Evolutionary conservation across 768 basidiomycete genomes (phyloP).

Genomic region (Amanita molliuscula): DNA sequence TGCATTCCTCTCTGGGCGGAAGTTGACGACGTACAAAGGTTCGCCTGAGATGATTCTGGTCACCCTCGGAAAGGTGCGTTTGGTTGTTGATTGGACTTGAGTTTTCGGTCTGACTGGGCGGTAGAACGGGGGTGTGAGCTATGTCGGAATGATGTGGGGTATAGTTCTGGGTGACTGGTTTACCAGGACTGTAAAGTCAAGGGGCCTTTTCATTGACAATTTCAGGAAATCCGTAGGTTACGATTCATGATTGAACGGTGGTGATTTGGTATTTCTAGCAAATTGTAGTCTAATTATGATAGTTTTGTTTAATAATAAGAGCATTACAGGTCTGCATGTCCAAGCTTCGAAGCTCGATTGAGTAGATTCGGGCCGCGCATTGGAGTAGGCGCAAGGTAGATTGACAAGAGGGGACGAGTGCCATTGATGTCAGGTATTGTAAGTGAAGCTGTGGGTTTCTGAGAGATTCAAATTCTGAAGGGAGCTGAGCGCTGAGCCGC

Average conservation of each 20-base stretch:
- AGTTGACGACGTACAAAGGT: slow-evolving; percentile 35
- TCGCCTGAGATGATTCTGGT: slow-evolving; percentile 43
- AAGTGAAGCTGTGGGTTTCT: too few relatives aligned
- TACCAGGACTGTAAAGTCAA: slow-evolving; percentile 19
- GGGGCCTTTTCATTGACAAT: slow-evolving; percentile 11
- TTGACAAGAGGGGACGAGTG: too few relatives aligned
- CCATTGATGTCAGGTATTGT: too few relatives aligned
- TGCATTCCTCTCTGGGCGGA: slow-evolving; percentile 15
- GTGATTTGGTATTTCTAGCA: background rate
- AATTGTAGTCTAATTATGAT: background rate
- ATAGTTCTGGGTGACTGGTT: slow-evolving; percentile 35
- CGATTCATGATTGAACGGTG: too few relatives aligned
- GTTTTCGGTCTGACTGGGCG: background rate
- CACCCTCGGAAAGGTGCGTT: slow-evolving; percentile 36
- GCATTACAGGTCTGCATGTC: too few relatives aligned
- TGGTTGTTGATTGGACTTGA: background rate
- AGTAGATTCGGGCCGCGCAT: too few relatives aligned
- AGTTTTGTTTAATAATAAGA: too few relatives aligned
- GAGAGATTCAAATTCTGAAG: too few relatives aligned
- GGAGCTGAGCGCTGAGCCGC: too few relatives aligned
- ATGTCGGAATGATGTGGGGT: slow-evolving; percentile 31
- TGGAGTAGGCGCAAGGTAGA: too few relatives aligned
- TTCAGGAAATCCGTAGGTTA: slow-evolving; percentile 1
- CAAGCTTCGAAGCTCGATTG: too few relatives aligned
- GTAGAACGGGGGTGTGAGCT: slow-evolving; percentile 28